A percentile compares a stretch with the other conserved stretches of the same genome.
Conservation (phyloP, 495 filamentous ascomycete genomes). For the Aspergillus heteromorphus region DNA sequence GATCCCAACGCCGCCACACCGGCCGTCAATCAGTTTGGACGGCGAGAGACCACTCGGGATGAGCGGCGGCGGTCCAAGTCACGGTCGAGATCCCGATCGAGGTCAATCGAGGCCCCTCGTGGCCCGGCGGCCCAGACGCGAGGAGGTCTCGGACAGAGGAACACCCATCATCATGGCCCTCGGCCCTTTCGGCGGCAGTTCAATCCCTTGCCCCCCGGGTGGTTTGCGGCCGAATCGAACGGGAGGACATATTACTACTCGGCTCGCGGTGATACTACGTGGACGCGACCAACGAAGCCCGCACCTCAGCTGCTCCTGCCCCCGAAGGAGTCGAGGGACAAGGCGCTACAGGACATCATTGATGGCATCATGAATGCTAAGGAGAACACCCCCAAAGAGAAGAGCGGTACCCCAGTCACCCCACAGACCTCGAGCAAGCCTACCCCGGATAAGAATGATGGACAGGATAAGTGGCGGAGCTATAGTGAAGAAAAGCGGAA, state of each 20-base stretch:
- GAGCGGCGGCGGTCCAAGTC: constrained; percentile 53
- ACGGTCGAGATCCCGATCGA: constrained; percentile 49
- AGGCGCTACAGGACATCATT: constrained; percentile 77
- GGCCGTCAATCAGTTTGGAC: constrained; percentile 57
- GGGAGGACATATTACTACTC: constrained; percentile 80
- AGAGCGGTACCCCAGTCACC: constrained; percentile 44
- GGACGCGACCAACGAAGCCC: constrained; percentile 66
- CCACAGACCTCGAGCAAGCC: constrained; percentile 46
- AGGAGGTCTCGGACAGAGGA: constrained; percentile 58
- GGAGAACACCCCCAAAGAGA: constrained; percentile 60
- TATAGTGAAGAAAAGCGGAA: constrained; percentile 79
- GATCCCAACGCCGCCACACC: constrained; percentile 48
- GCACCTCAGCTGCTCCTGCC: constrained; percentile 56
- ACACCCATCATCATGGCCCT: constrained; percentile 50
- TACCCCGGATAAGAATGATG: constrained; percentile 58
- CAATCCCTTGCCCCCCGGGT: constrained; percentile 66
- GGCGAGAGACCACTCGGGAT: constrained; percentile 59
- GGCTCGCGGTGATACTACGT: constrained; percentile 66
- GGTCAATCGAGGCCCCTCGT: constrained; percentile 46
- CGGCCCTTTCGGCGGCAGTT: constrained; percentile 51
- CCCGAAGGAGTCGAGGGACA: constrained; percentile 61
- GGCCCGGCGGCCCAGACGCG: constrained; percentile 51
- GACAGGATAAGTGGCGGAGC: constrained; percentile 72
- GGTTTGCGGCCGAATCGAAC: constrained; percentile 67
- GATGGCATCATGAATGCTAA: constrained; percentile 71